A percentile compares a stretch with the other conserved stretches of the same genome.
phyloP scores from a whole-genome alignment of 345 rosid species.

The Streptanthus diversifolius region DNA sequence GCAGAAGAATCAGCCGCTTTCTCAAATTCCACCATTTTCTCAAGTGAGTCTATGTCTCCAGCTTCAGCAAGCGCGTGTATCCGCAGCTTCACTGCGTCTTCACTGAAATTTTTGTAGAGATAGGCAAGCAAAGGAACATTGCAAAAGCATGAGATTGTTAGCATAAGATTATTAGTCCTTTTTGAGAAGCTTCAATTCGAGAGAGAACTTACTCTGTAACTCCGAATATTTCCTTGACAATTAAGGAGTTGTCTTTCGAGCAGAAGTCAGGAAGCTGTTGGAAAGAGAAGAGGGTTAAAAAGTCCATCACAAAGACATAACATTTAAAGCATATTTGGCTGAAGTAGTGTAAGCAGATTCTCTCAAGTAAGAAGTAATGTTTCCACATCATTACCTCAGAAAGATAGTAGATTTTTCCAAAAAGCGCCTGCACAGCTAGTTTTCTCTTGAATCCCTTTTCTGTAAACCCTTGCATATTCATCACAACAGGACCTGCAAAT shows the following conservation, averaged over 20 bases:
- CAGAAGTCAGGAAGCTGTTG: conserved; percentile 89
- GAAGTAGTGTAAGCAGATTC: not conserved
- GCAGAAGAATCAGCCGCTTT: conserved; percentile 54
- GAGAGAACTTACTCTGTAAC: conserved; percentile 68
- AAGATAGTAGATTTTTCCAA: conserved; percentile 84
- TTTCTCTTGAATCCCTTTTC: conserved; percentile 90
- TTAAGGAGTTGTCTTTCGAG: conserved; percentile 65
- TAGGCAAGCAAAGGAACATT: not conserved
- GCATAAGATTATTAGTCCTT: not conserved
- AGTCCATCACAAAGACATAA: not conserved
- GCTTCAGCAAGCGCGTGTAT: conserved; percentile 72
- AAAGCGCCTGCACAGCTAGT: conserved; percentile 84
- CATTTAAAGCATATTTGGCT: not conserved
- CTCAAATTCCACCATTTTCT: conserved; percentile 74
- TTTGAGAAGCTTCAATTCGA: not conserved
- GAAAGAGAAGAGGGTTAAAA: conserved; percentile 14
- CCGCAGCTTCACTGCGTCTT: conserved; percentile 74
- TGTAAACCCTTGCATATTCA: conserved; percentile 76
- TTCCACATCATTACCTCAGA: conserved; percentile 53
- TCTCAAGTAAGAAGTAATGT: not conserved
- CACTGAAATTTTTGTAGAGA: conserved; percentile 44
- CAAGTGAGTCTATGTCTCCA: conserved; percentile 79
- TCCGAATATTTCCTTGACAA: conserved; percentile 90
- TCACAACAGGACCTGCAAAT: conserved; percentile 81
- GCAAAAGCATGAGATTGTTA: not conserved